Evolutionary conservation across 352 stramenopile genomes (phyloP), one percentile per base, ranked within the genome.

Genomic region (Elongisporangium undulatum): DNA sequence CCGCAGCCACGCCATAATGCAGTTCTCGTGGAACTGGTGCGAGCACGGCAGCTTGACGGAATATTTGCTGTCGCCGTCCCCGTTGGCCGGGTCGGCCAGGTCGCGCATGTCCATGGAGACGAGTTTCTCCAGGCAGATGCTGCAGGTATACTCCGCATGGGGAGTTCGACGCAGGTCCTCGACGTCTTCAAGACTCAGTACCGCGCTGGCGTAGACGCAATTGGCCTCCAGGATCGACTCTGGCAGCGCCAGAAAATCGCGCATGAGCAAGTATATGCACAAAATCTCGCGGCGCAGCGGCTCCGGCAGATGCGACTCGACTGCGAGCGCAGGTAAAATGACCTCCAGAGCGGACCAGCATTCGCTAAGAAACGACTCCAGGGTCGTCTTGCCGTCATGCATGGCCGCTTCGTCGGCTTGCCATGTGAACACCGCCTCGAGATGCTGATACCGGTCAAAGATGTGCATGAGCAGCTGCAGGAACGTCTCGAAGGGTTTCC

Each of bases 21-120:
- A 89, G 64, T 87, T 79, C 49, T 89, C 79, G 52, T 89, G 77
- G 69, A 83, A 87, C 4, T 75, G 48, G 62, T 87, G 79, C 16
- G 57, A 52, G 61, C 79, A 89, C 15, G 79, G 79, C 49, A 87
- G 61, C 23, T 65, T 76, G 17, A 83, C 74, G 2, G 72, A 70
- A 41, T 74, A 75, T 41, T 59, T 58, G 51, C 17, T 66, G 26
- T 62, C 48, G 4, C 17, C 38, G 8, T 19, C 16, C 24, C 53
- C 49, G n/a, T 13, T 16, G 12, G 41, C 24, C 1, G 53, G 49
- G 4, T 64, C 54, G 13, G 64, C 53, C 12, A 77, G 23, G 3
- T 64, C 56, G 16, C 71, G 68, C 49, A 52, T 66, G 49, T 58
- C 63, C 29, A 41, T 21, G 23, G 59, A 68, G 3, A 68, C 51